Evolutionary conservation across 2,329 filamentous ascomycete genomes (phyloP), one percentile per base, ranked within the genome.

Genomic region (Neopestalotiopsis sp.): DNA sequence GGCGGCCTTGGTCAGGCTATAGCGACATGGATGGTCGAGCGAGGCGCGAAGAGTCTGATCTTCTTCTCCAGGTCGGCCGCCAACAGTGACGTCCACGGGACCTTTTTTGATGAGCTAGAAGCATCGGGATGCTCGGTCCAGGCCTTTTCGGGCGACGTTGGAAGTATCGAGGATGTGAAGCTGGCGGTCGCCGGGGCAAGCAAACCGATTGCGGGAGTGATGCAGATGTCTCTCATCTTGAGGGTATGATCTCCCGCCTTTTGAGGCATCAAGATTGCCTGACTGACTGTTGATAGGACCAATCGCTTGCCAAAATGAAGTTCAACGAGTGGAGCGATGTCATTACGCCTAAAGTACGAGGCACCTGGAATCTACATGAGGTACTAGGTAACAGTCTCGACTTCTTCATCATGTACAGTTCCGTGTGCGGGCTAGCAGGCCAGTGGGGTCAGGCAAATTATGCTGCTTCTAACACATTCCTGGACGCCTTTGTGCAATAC

Each of bases 401-500:
- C 61, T 77, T 80, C 69, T 79, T 79, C 68, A 49, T 69, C 14
- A 42, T 70, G 30, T 52, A 61, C 40, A 72, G 70, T 2, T 79
- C 77, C 20, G 59, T 74, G 28, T 69, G 70, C 0, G 73, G 71
- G 12, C 68, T 75, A 0, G 42, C 76, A 12, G 77, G 73, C 1
- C 68, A 71, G 7, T 58, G 69, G 2, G 71, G 69, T 2, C 78
- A 79, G 64, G 71, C 73, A 45, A 79, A 78, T 59, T 82, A 82
- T 63, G 69, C 73, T 6, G 76, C 77, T 4, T 77, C 73, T 14
- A 81, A 81, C 68, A 72, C 74, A n/a, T 81, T 76, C 71, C 67
- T 78, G 60, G 75, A 79, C 30, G 71, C 72, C 17, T 74, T 81
- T 14, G 75, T 72, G 24, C 72, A 74, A 17, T 78, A 77, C 64